Base-by-base conservation (phyloP, 2,329 filamentous ascomycete species). In the Herpotrichia juniperi region DNA sequence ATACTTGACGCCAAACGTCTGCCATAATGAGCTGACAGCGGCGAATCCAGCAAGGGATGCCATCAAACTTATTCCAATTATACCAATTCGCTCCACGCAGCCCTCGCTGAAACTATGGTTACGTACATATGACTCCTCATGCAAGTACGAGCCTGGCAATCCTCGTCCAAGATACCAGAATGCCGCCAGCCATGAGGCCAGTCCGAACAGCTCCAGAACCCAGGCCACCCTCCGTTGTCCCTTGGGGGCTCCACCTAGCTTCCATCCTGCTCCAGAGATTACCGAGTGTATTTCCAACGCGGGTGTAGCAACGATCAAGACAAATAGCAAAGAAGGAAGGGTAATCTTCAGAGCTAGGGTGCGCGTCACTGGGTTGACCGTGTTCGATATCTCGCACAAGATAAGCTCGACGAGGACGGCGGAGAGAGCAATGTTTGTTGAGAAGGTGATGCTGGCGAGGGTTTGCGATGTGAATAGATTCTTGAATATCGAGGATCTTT, bases 41-140 rank as follows among this genome's bases (percentile, higher is more conserved):
- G 91, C 91, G 64, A 96, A 96, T 0, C 91, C 91, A 6, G 91
- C 91, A n/a, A 96, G 78, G 12, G 93, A 81, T 14, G 91, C 91
- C 90, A 96, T 96, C 47, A 94, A 76, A 42, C 88, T 87, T 50
- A 94, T 91, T 3, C 91, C 91, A 56, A 96, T 91, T 34, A 96
- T 87, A 11, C 91, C 91, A 22, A 96, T 86, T 39, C 91, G 72
- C 59, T 84, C 82, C 40, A 85, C 67, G 62, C 82, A 84, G 26
- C 81, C 82, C 62, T 85, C 81, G 42, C 78, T 81, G 47, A 85
- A 77, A 21, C 73, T 75, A 50, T 79, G 75, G 11, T 74, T 62
- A 40, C 75, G 69, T 50, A 78, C 62, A 46, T 74, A 71, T 49
- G 74, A 67, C 56, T 76, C 68, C 56, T 77, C 70, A 53, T 82